These are phyloP conservation scores for Scheffersomyces spartinae DNA, from an alignment of 805 yeast genomes.

Conservation along the genomic window DNA sequence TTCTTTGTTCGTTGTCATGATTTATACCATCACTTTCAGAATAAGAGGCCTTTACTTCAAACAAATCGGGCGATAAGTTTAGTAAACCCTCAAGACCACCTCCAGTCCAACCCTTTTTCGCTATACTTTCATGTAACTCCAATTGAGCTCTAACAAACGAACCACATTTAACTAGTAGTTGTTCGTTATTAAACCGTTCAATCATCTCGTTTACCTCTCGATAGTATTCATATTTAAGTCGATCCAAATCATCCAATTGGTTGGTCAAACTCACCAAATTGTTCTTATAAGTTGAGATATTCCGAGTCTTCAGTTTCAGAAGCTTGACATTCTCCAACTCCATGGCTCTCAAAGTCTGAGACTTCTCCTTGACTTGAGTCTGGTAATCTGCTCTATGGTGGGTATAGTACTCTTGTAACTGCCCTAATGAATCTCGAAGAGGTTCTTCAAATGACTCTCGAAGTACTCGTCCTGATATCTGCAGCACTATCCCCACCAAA, in stretches of 20 bases:
- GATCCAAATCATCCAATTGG: slow-evolving; percentile 71
- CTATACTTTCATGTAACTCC: slow-evolving; percentile 70
- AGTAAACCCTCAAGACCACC: slow-evolving; percentile 72
- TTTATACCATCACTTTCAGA: too few relatives aligned
- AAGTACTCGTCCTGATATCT: slow-evolving; percentile 50
- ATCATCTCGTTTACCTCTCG: slow-evolving; percentile 50
- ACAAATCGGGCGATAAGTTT: slow-evolving; percentile 47
- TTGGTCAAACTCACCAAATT: slow-evolving; percentile 57
- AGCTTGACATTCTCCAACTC: slow-evolving; percentile 52
- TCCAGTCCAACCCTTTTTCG: slow-evolving; percentile 78
- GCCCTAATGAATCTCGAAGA: slow-evolving; percentile 29
- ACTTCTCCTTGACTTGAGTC: slow-evolving; percentile 38
- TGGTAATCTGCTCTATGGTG: slow-evolving; percentile 44
- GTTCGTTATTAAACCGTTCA: slow-evolving; percentile 42
- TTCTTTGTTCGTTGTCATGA: not conserved
- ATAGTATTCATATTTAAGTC: slow-evolving; percentile 64
- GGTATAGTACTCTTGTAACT: slow-evolving; percentile 32
- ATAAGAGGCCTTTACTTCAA: slow-evolving; percentile 10
- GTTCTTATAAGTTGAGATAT: slow-evolving; percentile 54
- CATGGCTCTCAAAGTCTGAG: slow-evolving; percentile 40
- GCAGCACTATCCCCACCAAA: slow-evolving; percentile 67
- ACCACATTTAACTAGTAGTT: slow-evolving; percentile 44
- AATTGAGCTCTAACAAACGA: slow-evolving; percentile 68
- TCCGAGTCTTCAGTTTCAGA: slow-evolving; percentile 49
- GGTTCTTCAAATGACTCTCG: slow-evolving; percentile 46